phyloP scores from a whole-genome alignment of 495 filamentous ascomycete genomes.

The Pyrenopolyporus hunteri region DNA sequence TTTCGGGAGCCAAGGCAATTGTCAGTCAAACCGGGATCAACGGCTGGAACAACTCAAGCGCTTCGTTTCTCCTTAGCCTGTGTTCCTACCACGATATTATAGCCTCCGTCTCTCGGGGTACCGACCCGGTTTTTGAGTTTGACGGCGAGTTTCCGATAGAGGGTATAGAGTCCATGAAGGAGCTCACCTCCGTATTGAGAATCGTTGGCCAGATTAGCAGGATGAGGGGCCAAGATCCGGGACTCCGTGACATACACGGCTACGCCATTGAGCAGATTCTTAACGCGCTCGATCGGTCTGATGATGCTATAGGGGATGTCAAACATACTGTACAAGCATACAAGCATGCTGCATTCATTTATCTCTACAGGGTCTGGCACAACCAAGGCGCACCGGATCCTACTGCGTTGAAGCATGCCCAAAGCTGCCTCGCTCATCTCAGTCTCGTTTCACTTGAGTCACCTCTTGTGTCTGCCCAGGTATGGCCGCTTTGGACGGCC shows the following conservation, averaged over 20 bases:
- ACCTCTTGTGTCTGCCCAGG: slow-evolving; percentile 39
- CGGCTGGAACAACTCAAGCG: slow-evolving; percentile 23
- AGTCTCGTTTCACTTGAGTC: slow-evolving; percentile 30
- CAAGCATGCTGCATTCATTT: slow-evolving; percentile 40
- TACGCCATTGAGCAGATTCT: slow-evolving; percentile 21
- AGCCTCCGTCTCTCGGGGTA: slow-evolving; percentile 35
- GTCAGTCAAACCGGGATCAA: slow-evolving; percentile 22
- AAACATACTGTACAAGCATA: slow-evolving; percentile 38
- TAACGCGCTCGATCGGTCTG: slow-evolving; percentile 17
- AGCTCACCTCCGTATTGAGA: slow-evolving; percentile 29
- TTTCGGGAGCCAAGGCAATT: slow-evolving; percentile 39
- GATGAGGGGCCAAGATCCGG: slow-evolving; percentile 23
- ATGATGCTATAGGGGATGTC: slow-evolving; percentile 22
- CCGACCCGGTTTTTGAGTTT: slow-evolving; percentile 36
- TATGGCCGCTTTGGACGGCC: slow-evolving; percentile 43
- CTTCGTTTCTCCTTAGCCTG: slow-evolving; percentile 37
- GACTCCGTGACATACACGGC: slow-evolving; percentile 19
- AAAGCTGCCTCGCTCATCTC: slow-evolving; percentile 32
- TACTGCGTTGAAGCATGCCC: slow-evolving; percentile 27
- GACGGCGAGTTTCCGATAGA: slow-evolving; percentile 25
- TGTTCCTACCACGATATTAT: slow-evolving; percentile 41
- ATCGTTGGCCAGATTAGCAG: slow-evolving; percentile 40
- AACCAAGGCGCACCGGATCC: slow-evolving; percentile 36
- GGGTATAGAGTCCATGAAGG: slow-evolving; percentile 33
- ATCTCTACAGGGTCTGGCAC: slow-evolving; percentile 42